A percentile compares a stretch with the other conserved stretches of the same genome.
phyloP scores from a whole-genome alignment of 169 alveolate genomes.

The Plasmodium fragile region DNA sequence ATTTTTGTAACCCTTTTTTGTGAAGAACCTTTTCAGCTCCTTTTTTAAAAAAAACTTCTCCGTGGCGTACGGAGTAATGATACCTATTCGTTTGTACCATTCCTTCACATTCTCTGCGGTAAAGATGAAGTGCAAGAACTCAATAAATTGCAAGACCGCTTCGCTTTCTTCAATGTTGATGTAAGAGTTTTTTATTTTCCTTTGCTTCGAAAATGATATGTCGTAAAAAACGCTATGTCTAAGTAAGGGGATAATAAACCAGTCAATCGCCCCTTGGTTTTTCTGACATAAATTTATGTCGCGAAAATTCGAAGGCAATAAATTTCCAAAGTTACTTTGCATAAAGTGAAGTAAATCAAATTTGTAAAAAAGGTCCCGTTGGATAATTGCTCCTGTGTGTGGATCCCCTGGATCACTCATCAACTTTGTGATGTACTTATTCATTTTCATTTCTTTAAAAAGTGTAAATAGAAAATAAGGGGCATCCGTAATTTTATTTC shows the following conservation, averaged over 20 bases:
- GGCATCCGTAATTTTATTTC: constrained; percentile 81
- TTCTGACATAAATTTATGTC: constrained; percentile 40
- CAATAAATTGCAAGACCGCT: constrained; percentile 72
- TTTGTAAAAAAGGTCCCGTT: constrained; percentile 32
- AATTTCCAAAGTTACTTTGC: constrained; percentile 36
- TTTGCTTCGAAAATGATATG: constrained; percentile 47
- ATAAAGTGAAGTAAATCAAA: constrained; percentile 58
- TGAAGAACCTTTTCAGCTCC: constrained; percentile 55
- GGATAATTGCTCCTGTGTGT: constrained; percentile 13
- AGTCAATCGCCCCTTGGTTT: constrained; percentile 37
- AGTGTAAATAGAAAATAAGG: constrained; percentile 30
- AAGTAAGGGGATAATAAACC: constrained; percentile 83
- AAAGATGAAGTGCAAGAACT: constrained; percentile 76
- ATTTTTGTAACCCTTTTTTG: constrained; percentile 20
- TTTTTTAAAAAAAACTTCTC: constrained; percentile 79
- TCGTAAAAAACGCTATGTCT: constrained; percentile 77
- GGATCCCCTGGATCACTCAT: background rate
- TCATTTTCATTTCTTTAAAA: constrained; percentile 37
- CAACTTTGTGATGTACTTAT: background rate
- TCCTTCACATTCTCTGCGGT: constrained; percentile 68
- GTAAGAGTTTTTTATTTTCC: constrained; percentile 61
- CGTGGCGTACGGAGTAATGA: constrained; percentile 84
- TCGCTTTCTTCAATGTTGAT: constrained; percentile 73
- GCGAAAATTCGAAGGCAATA: constrained; percentile 21
- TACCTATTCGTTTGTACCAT: constrained; percentile 80